phyloP scores from a whole-genome alignment of 306 rosid genomes.

The Neltuma alba region DNA sequence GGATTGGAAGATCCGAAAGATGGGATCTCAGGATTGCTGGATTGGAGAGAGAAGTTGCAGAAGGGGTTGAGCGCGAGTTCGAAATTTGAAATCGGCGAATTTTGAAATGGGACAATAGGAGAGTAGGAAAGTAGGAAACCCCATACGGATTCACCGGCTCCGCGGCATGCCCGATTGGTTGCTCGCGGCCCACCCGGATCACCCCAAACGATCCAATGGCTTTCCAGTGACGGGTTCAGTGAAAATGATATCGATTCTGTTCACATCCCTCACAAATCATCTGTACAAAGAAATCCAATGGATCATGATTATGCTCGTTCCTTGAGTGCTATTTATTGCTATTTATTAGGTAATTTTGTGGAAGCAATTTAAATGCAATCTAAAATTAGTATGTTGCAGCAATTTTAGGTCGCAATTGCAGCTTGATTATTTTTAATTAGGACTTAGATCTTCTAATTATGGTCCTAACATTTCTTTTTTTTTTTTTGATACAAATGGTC shows the following conservation, averaged over 20 bases:
- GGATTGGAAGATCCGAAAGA: not conserved
- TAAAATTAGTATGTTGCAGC: too few species aligned
- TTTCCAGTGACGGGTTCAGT: not conserved
- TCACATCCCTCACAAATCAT: not conserved
- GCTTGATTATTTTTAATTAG: too few species aligned
- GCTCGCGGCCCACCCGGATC: not conserved
- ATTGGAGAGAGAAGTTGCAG: not conserved
- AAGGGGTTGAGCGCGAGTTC: conserved; percentile 51
- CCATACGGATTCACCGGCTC: conserved; percentile 8
- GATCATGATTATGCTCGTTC: not conserved
- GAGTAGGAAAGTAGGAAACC: not conserved
- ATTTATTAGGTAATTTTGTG: too few species aligned
- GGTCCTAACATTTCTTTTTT: too few species aligned
- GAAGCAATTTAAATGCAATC: not conserved
- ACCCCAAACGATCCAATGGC: not conserved
- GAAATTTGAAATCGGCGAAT: conserved; percentile 61
- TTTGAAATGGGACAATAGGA: not conserved
- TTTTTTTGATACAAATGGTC: too few species aligned
- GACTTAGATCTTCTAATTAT: too few species aligned
- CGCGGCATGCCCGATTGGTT: not conserved
- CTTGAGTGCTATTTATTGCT: too few species aligned
- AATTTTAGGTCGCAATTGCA: too few species aligned
- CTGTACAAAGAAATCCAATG: not conserved
- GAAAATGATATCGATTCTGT: not conserved
- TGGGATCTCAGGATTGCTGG: conserved; percentile 13